These are phyloP conservation scores for Eimeria maxima DNA, from an alignment of 169 alveolate genomes.

Conservation along the genomic window DNA sequence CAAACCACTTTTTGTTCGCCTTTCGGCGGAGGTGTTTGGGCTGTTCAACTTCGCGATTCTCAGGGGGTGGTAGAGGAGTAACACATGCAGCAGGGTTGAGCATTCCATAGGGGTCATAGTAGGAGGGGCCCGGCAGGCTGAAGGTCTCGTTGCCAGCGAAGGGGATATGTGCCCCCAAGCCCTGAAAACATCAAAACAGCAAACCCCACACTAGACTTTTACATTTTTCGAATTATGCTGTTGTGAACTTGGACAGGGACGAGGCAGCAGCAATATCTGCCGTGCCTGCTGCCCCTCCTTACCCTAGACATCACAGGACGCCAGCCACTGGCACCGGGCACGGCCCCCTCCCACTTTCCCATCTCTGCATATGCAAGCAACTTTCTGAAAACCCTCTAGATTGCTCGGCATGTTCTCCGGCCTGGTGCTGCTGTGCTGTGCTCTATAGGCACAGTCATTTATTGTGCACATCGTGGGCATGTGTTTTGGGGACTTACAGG, in stretches of 20 bases:
- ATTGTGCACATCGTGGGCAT: neutral
- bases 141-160: neutral
- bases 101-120: conserved; percentile 84
- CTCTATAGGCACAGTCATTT: neutral
- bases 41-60: conserved; percentile 47
- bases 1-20: conserved; percentile 71
- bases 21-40: conserved; percentile 62
- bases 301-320: neutral
- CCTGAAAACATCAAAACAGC: conserved; percentile 2
- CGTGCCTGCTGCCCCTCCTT: neutral
- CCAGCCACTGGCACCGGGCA: neutral
- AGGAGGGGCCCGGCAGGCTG: conserved; percentile 76
- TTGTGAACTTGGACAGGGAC: neutral
- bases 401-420: neutral
- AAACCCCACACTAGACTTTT: neutral
- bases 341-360: neutral
- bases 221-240: neutral
- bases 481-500: conserved; percentile 39
- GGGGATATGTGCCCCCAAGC: conserved; percentile 42
- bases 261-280: neutral
- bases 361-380: neutral
- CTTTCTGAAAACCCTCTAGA: neutral
- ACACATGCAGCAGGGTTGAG: conserved; percentile 83
- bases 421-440: neutral
- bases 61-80: conserved; percentile 58